Evolutionary conservation across 108 stramenopile species (phyloP), one percentile per base, ranked within the genome.

Genomic region (Skeletonema marinoi): DNA sequence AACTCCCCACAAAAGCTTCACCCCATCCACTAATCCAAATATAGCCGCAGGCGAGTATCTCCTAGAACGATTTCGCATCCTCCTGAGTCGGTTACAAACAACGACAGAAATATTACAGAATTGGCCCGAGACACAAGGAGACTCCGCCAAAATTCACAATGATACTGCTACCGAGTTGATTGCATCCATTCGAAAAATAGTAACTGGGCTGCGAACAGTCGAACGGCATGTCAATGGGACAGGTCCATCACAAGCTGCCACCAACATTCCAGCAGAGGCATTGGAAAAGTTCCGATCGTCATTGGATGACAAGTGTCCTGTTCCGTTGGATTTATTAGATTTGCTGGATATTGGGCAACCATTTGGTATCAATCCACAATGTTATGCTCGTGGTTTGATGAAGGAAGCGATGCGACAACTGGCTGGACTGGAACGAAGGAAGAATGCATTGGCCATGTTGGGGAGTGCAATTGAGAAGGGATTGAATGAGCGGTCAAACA

Each of bases 271-370:
- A 19, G 65, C 65, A 50, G 71, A 78, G 41, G 35, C 62, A 4
- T 46, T 68, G 32, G 78, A 78, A 7, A 71, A 60, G 29, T 73
- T 92, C 32, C 77, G 85, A 33, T 84, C 73, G 62, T 59, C 81
- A 11, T 70, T 94, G 32, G 81, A 89, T 32, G 75, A 84, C 1
- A 60, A 71, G 36, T 92, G 88, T 82, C 86, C 84, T 8, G 78
- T 95, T 10, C 90, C 93, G 1, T 73, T 92, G 46, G 91, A 95
- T 85, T 70, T 95, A 39, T 73, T 95, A 74, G 93, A 92, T 68
- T 80, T 95, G 71, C 66, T 95, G 41, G 93, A 95, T 73, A 80
- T 87, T 60, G 85, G 84, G 19, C 62, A 74, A 58, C 65, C 67
- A 9, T 78, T 78, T 71, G 90, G 91, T 10, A 63, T 91, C 51